Evolutionary conservation across 2,329 filamentous ascomycete species (phyloP).

Genomic region (Fusarium sp.): DNA sequence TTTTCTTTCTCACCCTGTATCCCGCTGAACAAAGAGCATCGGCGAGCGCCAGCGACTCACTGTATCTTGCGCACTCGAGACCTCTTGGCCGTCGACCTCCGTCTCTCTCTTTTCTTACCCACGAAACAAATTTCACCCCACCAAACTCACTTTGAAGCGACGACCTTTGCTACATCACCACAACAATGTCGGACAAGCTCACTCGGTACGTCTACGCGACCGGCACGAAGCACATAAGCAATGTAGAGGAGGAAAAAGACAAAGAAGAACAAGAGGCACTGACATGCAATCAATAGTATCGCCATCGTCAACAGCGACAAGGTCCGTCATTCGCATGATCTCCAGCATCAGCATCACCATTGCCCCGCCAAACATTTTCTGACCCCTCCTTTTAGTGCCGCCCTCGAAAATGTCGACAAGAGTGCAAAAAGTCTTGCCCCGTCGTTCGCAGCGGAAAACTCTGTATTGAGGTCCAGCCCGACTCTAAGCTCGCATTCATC

Average conservation of each 20-base stretch:
- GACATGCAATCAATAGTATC: constrained; percentile 70
- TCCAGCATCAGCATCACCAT: constrained; percentile 9
- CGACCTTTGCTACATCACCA: constrained; percentile 27
- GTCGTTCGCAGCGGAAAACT: constrained; percentile 97
- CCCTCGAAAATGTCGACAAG: constrained; percentile 87
- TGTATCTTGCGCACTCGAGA: constrained; percentile 33
- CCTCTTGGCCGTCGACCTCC: constrained; percentile 10
- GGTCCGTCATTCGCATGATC: constrained; percentile 57
- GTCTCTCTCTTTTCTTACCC: constrained; percentile 1
- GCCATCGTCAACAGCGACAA: constrained; percentile 99
- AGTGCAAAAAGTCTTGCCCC: constrained; percentile 98
- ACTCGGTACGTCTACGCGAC: constrained; percentile 75
- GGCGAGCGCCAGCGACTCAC: constrained; percentile 36
- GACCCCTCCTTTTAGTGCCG: constrained; percentile 48
- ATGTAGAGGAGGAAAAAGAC: neutral
- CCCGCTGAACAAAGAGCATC: constrained; percentile 31
- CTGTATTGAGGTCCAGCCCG: constrained; percentile 90
- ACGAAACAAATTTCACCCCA: constrained; percentile 26
- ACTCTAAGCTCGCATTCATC: constrained; percentile 96
- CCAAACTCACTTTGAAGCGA: constrained; percentile 34
- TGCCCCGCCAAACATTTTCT: constrained; percentile 41
- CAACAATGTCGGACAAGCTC: constrained; percentile 88
- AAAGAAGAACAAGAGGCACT: constrained; percentile 27
- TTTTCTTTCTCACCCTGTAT: constrained; percentile 19
- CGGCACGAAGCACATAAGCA: neutral